phyloP scores from a whole-genome alignment of 306 rosid genomes.

The Ziziphus jujuba region DNA sequence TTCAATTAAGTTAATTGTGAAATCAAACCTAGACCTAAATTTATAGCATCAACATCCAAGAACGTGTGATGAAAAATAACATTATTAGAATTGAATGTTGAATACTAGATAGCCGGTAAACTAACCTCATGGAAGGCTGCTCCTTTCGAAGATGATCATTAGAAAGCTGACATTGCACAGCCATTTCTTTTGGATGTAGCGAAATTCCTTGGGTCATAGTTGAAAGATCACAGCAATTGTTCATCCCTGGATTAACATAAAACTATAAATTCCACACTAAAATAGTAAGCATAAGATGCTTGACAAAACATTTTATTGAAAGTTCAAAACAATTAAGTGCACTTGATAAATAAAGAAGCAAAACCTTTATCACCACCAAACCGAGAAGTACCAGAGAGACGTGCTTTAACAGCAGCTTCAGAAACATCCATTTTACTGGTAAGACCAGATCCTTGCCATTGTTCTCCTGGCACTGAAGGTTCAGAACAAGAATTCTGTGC shows the following conservation, averaged over 20 bases:
- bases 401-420: slow-evolving; percentile 34
- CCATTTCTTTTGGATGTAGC: slow-evolving; percentile 30
- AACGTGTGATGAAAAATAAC: not conserved
- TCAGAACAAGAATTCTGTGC: slow-evolving; percentile 28
- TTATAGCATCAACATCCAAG: slow-evolving; percentile 9
- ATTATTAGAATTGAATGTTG: not conserved
- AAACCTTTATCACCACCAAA: slow-evolving; percentile 31
- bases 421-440: slow-evolving; percentile 26
- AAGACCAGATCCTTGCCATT: slow-evolving; percentile 17
- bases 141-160: slow-evolving; percentile 33
- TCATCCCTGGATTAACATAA: slow-evolving; percentile 40
- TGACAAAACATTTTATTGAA: slow-evolving; percentile 18
- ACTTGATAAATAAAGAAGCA: slow-evolving; percentile 37
- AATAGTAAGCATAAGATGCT: slow-evolving; percentile 9
- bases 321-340: slow-evolving; percentile 1
- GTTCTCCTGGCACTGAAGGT: slow-evolving; percentile 29
- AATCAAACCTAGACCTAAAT: not conserved
- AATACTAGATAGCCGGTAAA: slow-evolving; percentile 16
- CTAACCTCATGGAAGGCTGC: slow-evolving; percentile 49
- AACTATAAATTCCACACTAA: slow-evolving; percentile 14
- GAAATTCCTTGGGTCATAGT: slow-evolving; percentile 30
- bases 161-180: slow-evolving; percentile 32
- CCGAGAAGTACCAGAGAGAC: slow-evolving; percentile 32
- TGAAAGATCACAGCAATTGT: slow-evolving; percentile 32
- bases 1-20: not conserved